These are phyloP conservation scores for Talaromyces stipitatus DNA, from an alignment of 495 filamentous ascomycete species.

Conservation along the genomic window DNA sequence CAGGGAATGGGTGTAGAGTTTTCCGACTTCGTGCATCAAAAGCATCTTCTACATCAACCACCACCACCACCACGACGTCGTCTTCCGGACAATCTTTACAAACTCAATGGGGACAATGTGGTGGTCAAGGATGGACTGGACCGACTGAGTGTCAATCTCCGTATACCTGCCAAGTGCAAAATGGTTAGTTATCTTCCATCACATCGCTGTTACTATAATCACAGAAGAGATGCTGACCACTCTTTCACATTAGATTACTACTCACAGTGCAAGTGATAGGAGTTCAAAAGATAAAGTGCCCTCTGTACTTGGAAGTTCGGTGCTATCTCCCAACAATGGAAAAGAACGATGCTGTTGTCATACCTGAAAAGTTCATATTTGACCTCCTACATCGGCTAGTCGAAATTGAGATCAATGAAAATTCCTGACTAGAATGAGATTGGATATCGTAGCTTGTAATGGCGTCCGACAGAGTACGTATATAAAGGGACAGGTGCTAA, in stretches of 20 bases:
- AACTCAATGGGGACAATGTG: conserved; percentile 33
- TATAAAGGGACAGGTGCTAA: no score
- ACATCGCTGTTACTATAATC: neutral
- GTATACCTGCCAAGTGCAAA: conserved; percentile 16
- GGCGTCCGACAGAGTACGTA: no score
- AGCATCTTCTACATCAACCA: neutral
- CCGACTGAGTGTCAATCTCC: conserved; percentile 28
- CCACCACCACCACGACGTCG: neutral
- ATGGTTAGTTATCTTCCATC: neutral
- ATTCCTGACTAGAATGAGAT: no score
- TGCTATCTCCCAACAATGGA: no score
- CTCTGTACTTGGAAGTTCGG: no score
- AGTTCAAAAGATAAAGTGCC: no score
- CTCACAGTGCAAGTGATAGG: neutral
- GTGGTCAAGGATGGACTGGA: conserved; percentile 27
- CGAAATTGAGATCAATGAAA: no score
- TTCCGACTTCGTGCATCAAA: conserved; percentile 26
- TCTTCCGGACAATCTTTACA: neutral
- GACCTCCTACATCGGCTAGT: no score
- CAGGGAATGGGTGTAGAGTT: conserved; percentile 30
- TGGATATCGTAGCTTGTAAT: no score
- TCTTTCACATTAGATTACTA: neutral
- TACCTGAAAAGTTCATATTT: no score
- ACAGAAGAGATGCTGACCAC: neutral
- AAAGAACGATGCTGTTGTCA: no score